Evolutionary conservation across 1,139 yeast genomes (phyloP), one percentile per base, ranked within the genome.

Genomic region (Yamadazyma jaroonii): DNA sequence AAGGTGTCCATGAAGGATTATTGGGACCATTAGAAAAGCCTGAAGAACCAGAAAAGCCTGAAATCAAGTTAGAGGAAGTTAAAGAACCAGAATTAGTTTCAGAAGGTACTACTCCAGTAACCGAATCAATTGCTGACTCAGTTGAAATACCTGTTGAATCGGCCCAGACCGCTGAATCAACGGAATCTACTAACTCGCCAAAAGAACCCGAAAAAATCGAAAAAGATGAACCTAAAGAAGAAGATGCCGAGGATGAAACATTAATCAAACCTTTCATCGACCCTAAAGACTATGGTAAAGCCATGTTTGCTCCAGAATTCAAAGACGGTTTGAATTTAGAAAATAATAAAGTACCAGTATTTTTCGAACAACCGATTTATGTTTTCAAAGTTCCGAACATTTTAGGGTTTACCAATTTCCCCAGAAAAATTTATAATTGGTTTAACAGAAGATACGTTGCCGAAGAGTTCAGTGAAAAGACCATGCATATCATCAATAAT

Each of bases 1-100:
- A 78, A 36, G 99, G 98, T 6, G 59, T 94, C 8, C 97, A 92
- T 53, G 98, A 94, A 62, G 99, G 98, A 7, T 72, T 94, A 56
- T 64, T 94, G 36, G 98, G 98, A 0, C 97, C 97, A 2, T 65
- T 90, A 42, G 89, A 83, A 22, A 73, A 74, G 40, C 94, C 95
- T 39, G 25, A 39, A 68, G 81, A 39, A 60, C 72, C 4, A 67
- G n/a, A n/a, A n/a, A n/a, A n/a, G n/a, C n/a, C n/a, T n/a, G n/a
- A n/a, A n/a, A n/a, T n/a, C n/a, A 10, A 15, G 12, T 4, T 22
- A 4, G 27, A 22, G 11, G n/a, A 22, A 22, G 27, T 22, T 21
- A 9, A 6, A 23, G 29, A n/a, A 20, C 3, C 28, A 9, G 28
- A 15, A 11, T 5, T 20, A n/a, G 20, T 9, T 9, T n/a, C 10